Evolutionary conservation across 2,329 filamentous ascomycete species (phyloP).

Genomic region (Anthostomella pinea): DNA sequence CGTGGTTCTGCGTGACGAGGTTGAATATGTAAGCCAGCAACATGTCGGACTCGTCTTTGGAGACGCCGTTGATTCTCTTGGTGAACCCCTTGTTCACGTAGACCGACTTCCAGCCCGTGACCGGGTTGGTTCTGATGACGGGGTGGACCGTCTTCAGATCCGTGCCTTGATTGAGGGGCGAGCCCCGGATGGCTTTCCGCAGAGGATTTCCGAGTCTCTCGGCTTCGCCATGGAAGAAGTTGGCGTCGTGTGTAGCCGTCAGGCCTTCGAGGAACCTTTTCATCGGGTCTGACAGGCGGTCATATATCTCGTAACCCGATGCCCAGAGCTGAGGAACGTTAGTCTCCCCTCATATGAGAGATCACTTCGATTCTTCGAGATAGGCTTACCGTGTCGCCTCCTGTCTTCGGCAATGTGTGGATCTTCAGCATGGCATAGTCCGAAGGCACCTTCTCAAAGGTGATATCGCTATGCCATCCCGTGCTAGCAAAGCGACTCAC

Average conservation of each 20-base stretch:
- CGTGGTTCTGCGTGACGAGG: constrained; percentile 53
- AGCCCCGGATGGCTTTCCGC: constrained; percentile 45
- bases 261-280: constrained; percentile 45
- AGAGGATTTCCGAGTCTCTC: constrained; percentile 44
- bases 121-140: constrained; percentile 58
- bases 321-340: constrained; percentile 46
- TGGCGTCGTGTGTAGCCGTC: constrained; percentile 48
- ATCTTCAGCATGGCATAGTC: constrained; percentile 54
- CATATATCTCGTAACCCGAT: constrained; percentile 52
- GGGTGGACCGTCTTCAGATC: constrained; percentile 51
- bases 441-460: constrained; percentile 51
- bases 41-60: constrained; percentile 51
- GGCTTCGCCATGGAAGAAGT: constrained; percentile 50
- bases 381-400: constrained; percentile 37
- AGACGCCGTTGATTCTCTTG: constrained; percentile 53
- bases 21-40: constrained; percentile 49
- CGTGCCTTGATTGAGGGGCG: constrained; percentile 54
- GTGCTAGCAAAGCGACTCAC: constrained; percentile 45
- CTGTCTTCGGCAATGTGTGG: constrained; percentile 44
- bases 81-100: constrained; percentile 51
- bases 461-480: constrained; percentile 54
- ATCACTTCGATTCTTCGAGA: neutral
- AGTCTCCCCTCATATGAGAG: too few species aligned
- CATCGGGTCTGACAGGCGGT: constrained; percentile 49
- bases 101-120: constrained; percentile 56